These are phyloP conservation scores for Fusarium sp. DNA, from an alignment of 2,329 filamentous ascomycete species.

Conservation along the genomic window DNA sequence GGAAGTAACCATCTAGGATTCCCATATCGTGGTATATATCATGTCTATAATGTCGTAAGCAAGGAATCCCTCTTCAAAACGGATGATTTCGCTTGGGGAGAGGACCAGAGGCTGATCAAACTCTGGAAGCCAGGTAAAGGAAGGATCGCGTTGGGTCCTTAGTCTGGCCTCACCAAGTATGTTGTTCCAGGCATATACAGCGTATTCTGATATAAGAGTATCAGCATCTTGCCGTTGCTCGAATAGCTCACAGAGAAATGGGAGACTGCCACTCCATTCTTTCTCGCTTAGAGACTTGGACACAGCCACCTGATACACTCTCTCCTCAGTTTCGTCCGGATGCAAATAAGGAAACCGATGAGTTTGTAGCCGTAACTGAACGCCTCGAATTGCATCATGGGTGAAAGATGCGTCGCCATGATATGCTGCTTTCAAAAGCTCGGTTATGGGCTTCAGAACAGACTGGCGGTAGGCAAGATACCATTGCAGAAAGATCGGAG, in stretches of 20 bases:
- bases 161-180: neutral
- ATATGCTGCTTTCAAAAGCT: neutral
- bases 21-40: neutral
- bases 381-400: neutral
- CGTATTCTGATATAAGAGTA: neutral
- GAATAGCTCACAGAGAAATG: neutral
- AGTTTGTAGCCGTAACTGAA: rapidly evolving
- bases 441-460: neutral
- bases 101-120: neutral
- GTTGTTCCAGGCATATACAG: neutral
- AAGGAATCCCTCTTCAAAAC: neutral
- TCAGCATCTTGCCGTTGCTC: neutral
- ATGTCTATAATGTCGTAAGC: rapidly evolving
- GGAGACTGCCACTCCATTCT: neutral
- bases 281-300: neutral
- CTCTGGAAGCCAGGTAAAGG: neutral
- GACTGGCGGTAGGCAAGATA: neutral
- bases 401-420: rapidly evolving
- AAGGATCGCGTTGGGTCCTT: neutral
- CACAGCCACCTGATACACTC: neutral
- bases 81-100: neutral
- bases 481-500: neutral
- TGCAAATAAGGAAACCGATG: neutral
- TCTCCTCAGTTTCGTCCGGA: neutral
- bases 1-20: rapidly evolving